These are phyloP conservation scores for Geosiphon pyriformis DNA, from an alignment of 192 early-diverging fungal species.

Conservation along the genomic window DNA sequence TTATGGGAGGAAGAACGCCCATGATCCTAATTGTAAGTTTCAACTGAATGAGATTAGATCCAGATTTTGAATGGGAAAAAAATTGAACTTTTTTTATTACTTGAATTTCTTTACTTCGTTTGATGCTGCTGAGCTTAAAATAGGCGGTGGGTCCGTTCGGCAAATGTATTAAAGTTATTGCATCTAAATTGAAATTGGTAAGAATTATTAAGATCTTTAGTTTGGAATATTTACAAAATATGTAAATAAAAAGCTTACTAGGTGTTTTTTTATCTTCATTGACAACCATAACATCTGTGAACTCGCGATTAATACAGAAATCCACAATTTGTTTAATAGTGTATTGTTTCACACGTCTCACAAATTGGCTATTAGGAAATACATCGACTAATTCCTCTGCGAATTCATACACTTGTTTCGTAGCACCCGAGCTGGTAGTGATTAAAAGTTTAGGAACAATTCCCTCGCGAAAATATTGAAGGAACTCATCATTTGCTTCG, in stretches of 20 bases:
- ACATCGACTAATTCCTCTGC: slow-evolving; percentile 83
- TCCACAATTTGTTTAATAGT: slow-evolving; percentile 89
- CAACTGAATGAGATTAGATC: no score
- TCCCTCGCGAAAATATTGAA: slow-evolving; percentile 79
- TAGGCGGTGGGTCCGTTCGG: slow-evolving; percentile 96
- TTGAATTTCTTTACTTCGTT: slow-evolving; percentile 69
- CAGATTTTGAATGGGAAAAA: no score
- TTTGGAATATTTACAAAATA: background rate
- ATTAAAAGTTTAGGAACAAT: slow-evolving; percentile 86
- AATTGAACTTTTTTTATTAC: no score
- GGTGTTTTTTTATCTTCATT: slow-evolving; percentile 91
- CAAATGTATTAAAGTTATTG: slow-evolving; percentile 88
- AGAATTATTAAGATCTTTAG: background rate
- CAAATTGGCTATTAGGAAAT: slow-evolving; percentile 86
- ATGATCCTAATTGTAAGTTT: slow-evolving; percentile 53
- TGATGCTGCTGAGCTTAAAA: slow-evolving; percentile 84
- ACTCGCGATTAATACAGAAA: slow-evolving; percentile 81
- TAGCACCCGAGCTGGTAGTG: slow-evolving; percentile 72
- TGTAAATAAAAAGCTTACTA: slow-evolving; percentile 47
- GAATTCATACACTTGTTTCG: slow-evolving; percentile 65
- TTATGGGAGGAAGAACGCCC: slow-evolving; percentile 72
- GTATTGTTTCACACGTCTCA: slow-evolving; percentile 81
- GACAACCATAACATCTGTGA: slow-evolving; percentile 91
- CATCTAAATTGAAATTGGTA: slow-evolving; percentile 44
- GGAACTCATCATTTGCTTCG: slow-evolving; percentile 80